These are phyloP conservation scores for Volvox carteri DNA, from an alignment of 163 green algal species.

Conservation along the genomic window DNA sequence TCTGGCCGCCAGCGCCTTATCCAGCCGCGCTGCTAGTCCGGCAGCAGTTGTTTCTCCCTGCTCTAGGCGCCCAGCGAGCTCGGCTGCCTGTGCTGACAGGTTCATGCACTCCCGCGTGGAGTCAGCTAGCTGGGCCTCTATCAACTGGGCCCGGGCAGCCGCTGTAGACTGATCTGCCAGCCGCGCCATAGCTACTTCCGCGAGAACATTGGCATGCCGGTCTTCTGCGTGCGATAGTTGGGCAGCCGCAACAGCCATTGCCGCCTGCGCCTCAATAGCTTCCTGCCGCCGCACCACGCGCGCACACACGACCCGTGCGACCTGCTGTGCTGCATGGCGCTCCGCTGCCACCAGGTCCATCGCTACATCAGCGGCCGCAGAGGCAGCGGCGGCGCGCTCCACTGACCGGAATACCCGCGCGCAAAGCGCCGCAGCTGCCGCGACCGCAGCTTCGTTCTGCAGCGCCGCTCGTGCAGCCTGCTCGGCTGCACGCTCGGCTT, in stretches of 20 bases:
- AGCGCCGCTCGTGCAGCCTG: background rate
- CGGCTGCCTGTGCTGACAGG: too few relatives aligned
- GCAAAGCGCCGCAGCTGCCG: background rate
- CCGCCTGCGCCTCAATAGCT: background rate
- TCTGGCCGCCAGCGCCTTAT: background rate
- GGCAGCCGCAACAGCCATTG: background rate
- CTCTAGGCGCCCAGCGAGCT: background rate
- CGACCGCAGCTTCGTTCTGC: background rate
- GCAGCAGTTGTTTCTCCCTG: background rate
- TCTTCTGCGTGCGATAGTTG: background rate
- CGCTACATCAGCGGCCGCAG: background rate
- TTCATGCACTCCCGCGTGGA: background rate
- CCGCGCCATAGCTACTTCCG: background rate
- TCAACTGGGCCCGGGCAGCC: background rate
- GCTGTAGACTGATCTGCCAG: background rate
- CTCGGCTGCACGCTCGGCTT: background rate
- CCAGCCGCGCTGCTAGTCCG: background rate
- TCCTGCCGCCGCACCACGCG: background rate
- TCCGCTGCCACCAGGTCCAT: background rate
- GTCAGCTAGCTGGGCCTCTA: background rate
- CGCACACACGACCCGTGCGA: background rate
- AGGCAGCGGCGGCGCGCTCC: background rate
- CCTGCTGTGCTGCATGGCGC: background rate
- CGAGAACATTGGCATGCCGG: background rate
- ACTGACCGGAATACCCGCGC: background rate